These are phyloP conservation scores for Calocera cornea DNA, from an alignment of 768 basidiomycete genomes.

Conservation along the genomic window DNA sequence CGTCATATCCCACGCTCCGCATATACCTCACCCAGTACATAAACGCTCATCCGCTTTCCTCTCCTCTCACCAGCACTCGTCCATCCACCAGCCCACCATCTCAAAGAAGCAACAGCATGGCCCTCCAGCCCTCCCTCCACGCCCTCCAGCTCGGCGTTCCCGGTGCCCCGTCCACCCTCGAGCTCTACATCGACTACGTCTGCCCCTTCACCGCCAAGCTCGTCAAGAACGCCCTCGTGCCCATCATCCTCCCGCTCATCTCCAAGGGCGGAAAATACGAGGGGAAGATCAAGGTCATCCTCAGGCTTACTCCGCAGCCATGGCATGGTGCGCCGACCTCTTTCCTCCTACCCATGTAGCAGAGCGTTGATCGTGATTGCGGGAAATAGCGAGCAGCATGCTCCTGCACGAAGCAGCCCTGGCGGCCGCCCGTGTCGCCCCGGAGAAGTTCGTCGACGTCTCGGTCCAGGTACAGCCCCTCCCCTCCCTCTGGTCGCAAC, in stretches of 20 bases:
- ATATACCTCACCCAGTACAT: no score
- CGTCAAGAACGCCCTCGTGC: slow-evolving; percentile 48
- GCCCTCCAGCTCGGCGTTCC: slow-evolving; percentile 48
- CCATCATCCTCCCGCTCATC: slow-evolving; percentile 35
- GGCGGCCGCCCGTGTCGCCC: slow-evolving; percentile 58
- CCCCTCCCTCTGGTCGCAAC: neutral
- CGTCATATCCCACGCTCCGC: no score
- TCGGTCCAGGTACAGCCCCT: neutral
- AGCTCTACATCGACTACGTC: slow-evolving; percentile 77
- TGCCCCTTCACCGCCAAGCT: slow-evolving; percentile 57
- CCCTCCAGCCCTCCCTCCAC: slow-evolving; percentile 59
- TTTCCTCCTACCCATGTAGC: neutral
- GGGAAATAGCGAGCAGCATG: slow-evolving; percentile 27
- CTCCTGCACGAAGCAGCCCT: slow-evolving; percentile 70
- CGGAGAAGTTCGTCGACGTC: slow-evolving; percentile 45
- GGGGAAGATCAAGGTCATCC: slow-evolving; percentile 50
- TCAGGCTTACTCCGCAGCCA: slow-evolving; percentile 25
- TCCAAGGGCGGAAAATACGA: slow-evolving; percentile 34
- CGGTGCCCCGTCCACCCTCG: slow-evolving; percentile 61
- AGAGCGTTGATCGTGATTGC: slow-evolving; percentile 2
- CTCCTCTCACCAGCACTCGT: neutral
- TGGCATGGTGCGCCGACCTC: slow-evolving; percentile 18
- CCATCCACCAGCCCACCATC: neutral
- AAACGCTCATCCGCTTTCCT: no score
- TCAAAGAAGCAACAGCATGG: slow-evolving; percentile 36